Percentiles rank a stretch among this genome's conserved stretches.
Evolutionary conservation across 345 rosid species (phyloP).

Genomic region (Trapa bicornis): DNA sequence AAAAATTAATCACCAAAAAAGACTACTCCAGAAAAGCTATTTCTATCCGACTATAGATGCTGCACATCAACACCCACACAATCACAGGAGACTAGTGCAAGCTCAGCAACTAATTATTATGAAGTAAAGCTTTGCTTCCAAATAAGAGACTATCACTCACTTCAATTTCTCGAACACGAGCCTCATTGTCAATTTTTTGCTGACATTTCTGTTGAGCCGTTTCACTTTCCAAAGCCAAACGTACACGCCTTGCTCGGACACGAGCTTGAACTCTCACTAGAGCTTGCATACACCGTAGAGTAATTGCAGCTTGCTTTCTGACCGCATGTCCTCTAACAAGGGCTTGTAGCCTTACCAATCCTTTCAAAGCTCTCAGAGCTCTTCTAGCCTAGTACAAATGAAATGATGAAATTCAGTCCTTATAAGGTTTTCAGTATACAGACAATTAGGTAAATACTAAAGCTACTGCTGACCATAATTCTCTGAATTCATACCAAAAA

Average conservation of each 20-base stretch:
- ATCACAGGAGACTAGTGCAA: not conserved
- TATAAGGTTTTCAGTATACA: not conserved
- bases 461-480: not conserved
- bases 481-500: conserved; percentile 51
- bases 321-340: conserved; percentile 97
- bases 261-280: conserved; percentile 99
- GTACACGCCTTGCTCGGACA: conserved; percentile 92
- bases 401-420: not conserved
- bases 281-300: conserved; percentile 99
- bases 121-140: not conserved
- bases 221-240: conserved; percentile 83
- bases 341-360: conserved; percentile 96
- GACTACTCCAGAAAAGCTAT: not conserved
- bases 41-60: not conserved
- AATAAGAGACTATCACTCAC: conserved; percentile 19
- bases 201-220: conserved; percentile 61
- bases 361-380: conserved; percentile 92
- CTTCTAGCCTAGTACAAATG: conserved; percentile 68
- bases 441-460: not conserved
- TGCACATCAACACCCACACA: not conserved
- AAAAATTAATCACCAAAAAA: not conserved
- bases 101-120: not conserved
- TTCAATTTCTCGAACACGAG: conserved; percentile 83
- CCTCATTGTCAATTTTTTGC: conserved; percentile 69
- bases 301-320: conserved; percentile 98